Evolutionary conservation across 2,329 filamentous ascomycete genomes (phyloP).

Genomic region (Pyrenophora graminea): DNA sequence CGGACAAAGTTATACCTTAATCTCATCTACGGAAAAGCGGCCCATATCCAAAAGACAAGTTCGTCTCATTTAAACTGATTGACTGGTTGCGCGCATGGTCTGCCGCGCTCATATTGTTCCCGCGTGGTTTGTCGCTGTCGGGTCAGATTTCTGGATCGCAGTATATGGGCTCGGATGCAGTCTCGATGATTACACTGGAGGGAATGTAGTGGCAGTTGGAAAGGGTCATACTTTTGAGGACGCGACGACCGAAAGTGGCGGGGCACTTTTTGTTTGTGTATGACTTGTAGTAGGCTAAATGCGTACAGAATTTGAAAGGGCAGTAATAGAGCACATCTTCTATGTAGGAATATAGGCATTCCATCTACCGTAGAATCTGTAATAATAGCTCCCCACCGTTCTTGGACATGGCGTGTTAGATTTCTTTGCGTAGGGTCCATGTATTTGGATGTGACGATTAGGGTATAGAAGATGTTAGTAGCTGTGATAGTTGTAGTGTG

Average conservation of each 20-base stretch:
- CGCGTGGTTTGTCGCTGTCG: not conserved
- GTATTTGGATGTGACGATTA: no score
- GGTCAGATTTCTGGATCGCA: not conserved
- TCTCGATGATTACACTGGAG: conserved; percentile 1
- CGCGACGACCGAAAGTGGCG: conserved; percentile 49
- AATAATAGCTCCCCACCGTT: no score
- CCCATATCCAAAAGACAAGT: not conserved
- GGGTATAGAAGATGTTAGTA: no score
- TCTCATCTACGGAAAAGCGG: not conserved
- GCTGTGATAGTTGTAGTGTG: no score
- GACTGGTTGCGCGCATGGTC: not conserved
- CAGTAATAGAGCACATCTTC: no score
- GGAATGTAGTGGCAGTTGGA: conserved; percentile 56
- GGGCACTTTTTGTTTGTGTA: no score
- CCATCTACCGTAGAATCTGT: no score
- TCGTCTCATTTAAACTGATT: not conserved
- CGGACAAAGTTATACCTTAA: not conserved
- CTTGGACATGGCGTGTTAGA: no score
- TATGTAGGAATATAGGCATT: no score
- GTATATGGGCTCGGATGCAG: not conserved
- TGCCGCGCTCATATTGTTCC: not conserved
- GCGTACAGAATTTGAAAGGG: no score
- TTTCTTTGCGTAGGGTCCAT: no score
- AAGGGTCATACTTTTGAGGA: conserved; percentile 50
- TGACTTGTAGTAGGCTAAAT: no score